Base-by-base conservation (phyloP, 805 yeast species). In the Cyberlindnera euphorbiiphila region DNA sequence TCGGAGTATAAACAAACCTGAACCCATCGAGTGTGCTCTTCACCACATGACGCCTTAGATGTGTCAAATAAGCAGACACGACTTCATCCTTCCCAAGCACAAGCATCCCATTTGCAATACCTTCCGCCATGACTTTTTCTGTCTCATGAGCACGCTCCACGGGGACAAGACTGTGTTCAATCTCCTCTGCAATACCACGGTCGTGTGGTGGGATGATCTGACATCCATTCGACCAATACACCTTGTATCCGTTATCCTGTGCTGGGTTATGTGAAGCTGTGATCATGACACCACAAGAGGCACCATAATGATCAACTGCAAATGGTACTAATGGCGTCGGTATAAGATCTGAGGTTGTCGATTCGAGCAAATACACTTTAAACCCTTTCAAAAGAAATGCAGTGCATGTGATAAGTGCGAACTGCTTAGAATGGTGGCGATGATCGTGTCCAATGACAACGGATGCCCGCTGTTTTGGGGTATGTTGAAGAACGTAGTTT, bases 181-280 rank as follows among this genome's bases (percentile, higher is more conserved):
- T 91, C 2, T 68, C 54, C 3, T 57, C 43, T 16, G 96, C 88
- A 45, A 91, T 91, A 2, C 71, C 78, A 3, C 53, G 51, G 54
- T 93, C 98, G 53, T 81, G 87, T 0, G 98, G 98, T 2, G 96
- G 89, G 31, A 91, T 86, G 46, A 91, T 93, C 59, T 93, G 98
- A 59, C 97, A 91, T 4, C 96, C 98, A 56, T 91, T 91, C 9
- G 71, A 66, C 77, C 93, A 87, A 64, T 93, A 91, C 1, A 91
- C 98, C 56, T 91, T 91, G 63, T 86, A 91, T 0, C 98, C 98
- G 54, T 89, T 89, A 56, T 88, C 96, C 50, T 74, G 66, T 23
- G 83, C 83, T 1, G 93, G 91, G 55, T 84, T 84, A 54, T 85
- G 95, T 36, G 93, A 83, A 1, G 96, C 95, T 1, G 96, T 87